Base-by-base conservation (phyloP, 768 basidiomycete genomes). In the Cantharellus cinnabarinus region DNA sequence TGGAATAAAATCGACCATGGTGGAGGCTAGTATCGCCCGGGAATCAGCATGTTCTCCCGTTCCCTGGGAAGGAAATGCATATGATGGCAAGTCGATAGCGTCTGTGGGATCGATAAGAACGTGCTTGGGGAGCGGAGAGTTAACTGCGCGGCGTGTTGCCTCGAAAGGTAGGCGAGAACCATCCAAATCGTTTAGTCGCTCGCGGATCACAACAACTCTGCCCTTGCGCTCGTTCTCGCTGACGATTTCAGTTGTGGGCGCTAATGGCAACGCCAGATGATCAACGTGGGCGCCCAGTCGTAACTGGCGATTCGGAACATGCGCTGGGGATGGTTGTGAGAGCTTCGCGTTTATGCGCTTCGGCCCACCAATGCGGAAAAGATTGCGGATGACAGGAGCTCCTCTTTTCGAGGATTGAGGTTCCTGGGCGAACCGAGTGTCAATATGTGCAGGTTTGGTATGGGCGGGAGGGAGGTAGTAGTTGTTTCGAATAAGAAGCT, bases 391-490 rank as follows among this genome's bases (percentile, higher is more conserved):
- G 44, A 29, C 44, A 48, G 44, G 10, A 48, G 44, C 10, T 10
- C 10, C 29, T 29, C 44, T 29, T 29, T 29, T 10, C 44, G 42
- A 42, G 4, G 59, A 38, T 59, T 38, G 42, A 48, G 38, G 37
- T 35, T 35, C 39, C 10, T 48, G 50, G 14, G 20, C 39, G 40
- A 40, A 48, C 5, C 14, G 57, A 58, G 57, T 42, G 4, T 5
- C 50, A 20, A 34, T 60, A 50, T 54, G 65, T 5, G 64, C 56
- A 42, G 88, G 88, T 66, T 90, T 90, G 48, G 80, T 76, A 65
- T 90, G 88, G 0, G 88, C 87, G 5, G 88, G 89, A 2, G 88
- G 88, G 42, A 90, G 79, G 66, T 86, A 90, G 67, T 90, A 90
- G 66, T 76, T 89, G 70, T 90, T 90, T 68, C 83, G 85, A 58